phyloP scores from a whole-genome alignment of 139 green algal species.

The Chlorella sp. region DNA sequence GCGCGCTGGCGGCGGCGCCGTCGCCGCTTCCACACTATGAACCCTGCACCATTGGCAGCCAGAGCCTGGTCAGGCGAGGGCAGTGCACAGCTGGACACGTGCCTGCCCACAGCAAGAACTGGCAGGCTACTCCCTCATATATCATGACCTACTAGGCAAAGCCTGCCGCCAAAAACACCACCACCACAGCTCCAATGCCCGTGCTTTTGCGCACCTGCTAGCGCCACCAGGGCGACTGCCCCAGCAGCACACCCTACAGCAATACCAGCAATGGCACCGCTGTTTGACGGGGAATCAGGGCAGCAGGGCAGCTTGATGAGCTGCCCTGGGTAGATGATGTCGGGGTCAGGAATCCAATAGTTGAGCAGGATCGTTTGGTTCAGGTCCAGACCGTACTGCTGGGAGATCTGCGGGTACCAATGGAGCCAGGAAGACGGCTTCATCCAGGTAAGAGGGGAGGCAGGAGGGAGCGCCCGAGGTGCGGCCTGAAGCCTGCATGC shows the following conservation, averaged over 20 bases:
- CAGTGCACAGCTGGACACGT: too few relatives aligned
- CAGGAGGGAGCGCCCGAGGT: too few relatives aligned
- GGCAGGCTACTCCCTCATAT: too few relatives aligned
- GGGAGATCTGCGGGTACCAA: neutral
- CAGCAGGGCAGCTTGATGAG: neutral
- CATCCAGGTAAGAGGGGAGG: too few relatives aligned
- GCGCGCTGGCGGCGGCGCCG: too few relatives aligned
- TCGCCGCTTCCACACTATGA: neutral
- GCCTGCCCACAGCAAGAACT: too few relatives aligned
- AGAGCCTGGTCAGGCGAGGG: too few relatives aligned
- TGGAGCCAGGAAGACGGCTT: too few relatives aligned
- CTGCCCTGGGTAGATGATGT: neutral
- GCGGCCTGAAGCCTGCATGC: too few relatives aligned
- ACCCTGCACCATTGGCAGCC: neutral
- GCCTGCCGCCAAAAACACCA: neutral
- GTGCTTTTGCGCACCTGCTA: neutral
- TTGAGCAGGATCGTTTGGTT: neutral
- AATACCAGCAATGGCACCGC: neutral
- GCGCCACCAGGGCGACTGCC: neutral
- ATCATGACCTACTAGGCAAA: neutral
- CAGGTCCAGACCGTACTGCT: neutral
- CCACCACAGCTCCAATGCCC: too few relatives aligned
- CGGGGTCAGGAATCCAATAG: neutral
- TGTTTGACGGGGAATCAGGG: neutral
- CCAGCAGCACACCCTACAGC: neutral